Evolutionary conservation across 352 stramenopile genomes (phyloP).

Genomic region (Albugo laibachii): DNA sequence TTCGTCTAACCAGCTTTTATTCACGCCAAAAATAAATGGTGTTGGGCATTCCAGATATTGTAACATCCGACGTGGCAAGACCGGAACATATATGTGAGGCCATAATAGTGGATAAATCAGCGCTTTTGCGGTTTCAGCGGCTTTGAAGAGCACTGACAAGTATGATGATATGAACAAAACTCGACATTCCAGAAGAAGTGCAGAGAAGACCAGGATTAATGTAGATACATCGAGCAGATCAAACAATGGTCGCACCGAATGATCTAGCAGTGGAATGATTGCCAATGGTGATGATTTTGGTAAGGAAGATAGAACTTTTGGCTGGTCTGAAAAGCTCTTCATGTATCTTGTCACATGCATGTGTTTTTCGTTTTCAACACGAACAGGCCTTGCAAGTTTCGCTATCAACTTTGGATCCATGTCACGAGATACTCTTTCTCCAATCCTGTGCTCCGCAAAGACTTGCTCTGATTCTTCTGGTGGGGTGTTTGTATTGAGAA

Average conservation of each 20-base stretch:
- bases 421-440: constrained; percentile 17
- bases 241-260: constrained; percentile 60
- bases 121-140: constrained; percentile 46
- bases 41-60: constrained; percentile 75
- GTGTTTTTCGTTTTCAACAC: constrained; percentile 19
- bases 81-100: constrained; percentile 72
- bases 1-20: constrained; percentile 38
- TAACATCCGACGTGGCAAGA: constrained; percentile 57
- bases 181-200: constrained; percentile 55
- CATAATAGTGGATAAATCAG: constrained; percentile 76
- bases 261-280: constrained; percentile 35
- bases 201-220: constrained; percentile 55
- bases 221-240: constrained; percentile 60
- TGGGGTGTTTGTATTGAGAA: constrained; percentile 13
- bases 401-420: constrained; percentile 62
- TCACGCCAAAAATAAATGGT: constrained; percentile 68
- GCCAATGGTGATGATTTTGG: neutral
- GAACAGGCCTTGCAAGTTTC: constrained; percentile 48
- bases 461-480: no score
- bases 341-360: no score
- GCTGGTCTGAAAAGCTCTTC: no score
- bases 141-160: constrained; percentile 64
- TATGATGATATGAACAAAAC: constrained; percentile 69
- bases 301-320: no score
- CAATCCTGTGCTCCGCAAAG: neutral